These are phyloP conservation scores for Aquanectria penicillioides DNA, from an alignment of 2,329 filamentous ascomycete species.

Conservation along the genomic window DNA sequence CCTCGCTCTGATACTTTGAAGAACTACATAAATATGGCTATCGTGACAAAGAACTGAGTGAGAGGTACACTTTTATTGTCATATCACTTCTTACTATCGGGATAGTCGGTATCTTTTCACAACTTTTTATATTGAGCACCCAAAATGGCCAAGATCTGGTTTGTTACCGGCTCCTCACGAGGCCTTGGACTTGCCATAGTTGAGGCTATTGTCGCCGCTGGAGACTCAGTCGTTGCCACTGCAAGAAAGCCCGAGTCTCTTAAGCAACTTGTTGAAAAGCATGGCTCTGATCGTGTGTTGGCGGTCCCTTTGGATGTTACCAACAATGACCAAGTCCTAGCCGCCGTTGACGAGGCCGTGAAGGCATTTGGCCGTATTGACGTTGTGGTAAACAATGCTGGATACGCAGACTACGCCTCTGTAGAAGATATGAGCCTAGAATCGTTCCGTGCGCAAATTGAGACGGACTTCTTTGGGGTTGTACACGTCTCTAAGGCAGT, in stretches of 20 bases:
- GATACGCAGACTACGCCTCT: constrained; percentile 62
- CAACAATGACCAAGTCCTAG: constrained; percentile 21
- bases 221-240: constrained; percentile 58
- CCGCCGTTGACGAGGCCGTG: constrained; percentile 1
- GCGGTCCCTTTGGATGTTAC: constrained; percentile 61
- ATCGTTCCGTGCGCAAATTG: constrained; percentile 62
- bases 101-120: neutral
- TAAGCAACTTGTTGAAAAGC: constrained; percentile 46
- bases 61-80: neutral
- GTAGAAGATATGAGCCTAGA: constrained; percentile 62
- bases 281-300: constrained; percentile 56
- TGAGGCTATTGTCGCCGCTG: constrained; percentile 48
- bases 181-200: constrained; percentile 58
- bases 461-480: constrained; percentile 68
- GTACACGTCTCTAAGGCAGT: constrained; percentile 59
- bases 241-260: constrained; percentile 51
- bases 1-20: too few species aligned
- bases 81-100: neutral
- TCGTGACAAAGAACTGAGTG: too few species aligned
- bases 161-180: constrained; percentile 59
- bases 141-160: constrained; percentile 50
- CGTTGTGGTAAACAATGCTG: constrained; percentile 40
- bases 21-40: too few species aligned
- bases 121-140: neutral
- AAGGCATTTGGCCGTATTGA: constrained; percentile 22